Percentiles rank a stretch among this genome's conserved stretches.
These are phyloP conservation scores for Gossypium davidsonii DNA, from an alignment of 441 rosid species.

Conservation along the genomic window DNA sequence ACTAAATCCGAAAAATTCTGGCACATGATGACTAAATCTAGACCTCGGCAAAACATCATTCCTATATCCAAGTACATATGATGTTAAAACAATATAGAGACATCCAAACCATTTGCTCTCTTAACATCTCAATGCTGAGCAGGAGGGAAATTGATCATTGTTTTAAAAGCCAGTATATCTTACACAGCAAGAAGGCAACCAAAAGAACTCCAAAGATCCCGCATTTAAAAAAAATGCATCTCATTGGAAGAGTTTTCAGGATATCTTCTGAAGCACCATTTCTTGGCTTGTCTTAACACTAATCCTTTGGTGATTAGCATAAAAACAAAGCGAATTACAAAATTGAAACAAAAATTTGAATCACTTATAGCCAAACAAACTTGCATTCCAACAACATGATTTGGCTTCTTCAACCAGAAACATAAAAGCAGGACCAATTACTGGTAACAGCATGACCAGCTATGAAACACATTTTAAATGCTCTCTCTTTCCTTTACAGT, in stretches of 20 bases:
- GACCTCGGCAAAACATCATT: neutral
- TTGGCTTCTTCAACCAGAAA: neutral
- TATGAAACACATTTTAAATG: neutral
- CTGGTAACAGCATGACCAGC: neutral
- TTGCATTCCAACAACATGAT: conserved; percentile 1
- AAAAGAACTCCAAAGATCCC: neutral
- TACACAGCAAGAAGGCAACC: neutral
- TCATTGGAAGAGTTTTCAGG: neutral
- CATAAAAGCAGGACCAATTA: neutral
- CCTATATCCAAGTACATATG: neutral
- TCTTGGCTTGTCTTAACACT: neutral
- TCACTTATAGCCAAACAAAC: neutral
- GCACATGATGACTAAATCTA: neutral
- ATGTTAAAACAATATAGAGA: neutral
- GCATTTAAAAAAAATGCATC: neutral
- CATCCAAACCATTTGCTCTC: neutral
- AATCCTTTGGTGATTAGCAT: neutral
- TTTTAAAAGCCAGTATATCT: neutral
- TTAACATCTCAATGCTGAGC: neutral
- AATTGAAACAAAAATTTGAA: neutral
- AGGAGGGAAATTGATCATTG: neutral
- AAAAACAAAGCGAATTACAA: too few relatives aligned
- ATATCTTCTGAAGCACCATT: neutral
- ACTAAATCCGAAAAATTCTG: neutral
- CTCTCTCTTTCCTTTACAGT: neutral